These are phyloP conservation scores for Aegle marmelos DNA, from an alignment of 345 rosid genomes.

Conservation along the genomic window DNA sequence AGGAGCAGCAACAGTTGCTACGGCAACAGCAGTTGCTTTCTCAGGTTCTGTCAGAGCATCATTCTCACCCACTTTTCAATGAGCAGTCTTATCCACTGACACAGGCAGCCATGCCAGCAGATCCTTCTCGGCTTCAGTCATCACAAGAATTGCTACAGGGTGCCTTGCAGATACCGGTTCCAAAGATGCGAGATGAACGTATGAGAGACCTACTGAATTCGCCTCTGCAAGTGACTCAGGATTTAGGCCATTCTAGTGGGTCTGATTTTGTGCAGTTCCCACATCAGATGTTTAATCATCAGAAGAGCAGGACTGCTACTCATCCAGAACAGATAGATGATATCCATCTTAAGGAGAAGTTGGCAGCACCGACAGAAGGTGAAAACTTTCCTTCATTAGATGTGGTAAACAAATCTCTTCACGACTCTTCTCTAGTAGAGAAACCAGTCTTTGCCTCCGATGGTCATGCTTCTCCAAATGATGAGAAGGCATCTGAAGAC, in stretches of 20 bases:
- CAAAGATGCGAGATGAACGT: conserved; percentile 44
- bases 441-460: conserved; percentile 32
- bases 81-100: conserved; percentile 58
- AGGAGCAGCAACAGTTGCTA: conserved; percentile 81
- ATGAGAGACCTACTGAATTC: conserved; percentile 36
- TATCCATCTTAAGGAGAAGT: conserved; percentile 36
- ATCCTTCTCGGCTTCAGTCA: conserved; percentile 50
- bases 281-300: conserved; percentile 48
- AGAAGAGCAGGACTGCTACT: conserved; percentile 33
- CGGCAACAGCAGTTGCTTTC: conserved; percentile 78
- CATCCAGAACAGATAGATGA: conserved; percentile 33
- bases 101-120: conserved; percentile 42
- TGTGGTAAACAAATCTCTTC: conserved; percentile 27
- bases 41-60: conserved; percentile 69
- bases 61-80: conserved; percentile 44
- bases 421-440: conserved; percentile 23
- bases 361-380: conserved; percentile 25
- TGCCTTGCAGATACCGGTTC: conserved; percentile 46
- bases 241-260: conserved; percentile 32
- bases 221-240: conserved; percentile 39
- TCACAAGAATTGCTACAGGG: conserved; percentile 51
- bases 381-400: conserved; percentile 37
- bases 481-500: conserved; percentile 28
- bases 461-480: conserved; percentile 17
- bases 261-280: conserved; percentile 46